Evolutionary conservation across 768 basidiomycete genomes (phyloP), one percentile per base, ranked within the genome.

Genomic region (Lactifluus hygrophoroides): DNA sequence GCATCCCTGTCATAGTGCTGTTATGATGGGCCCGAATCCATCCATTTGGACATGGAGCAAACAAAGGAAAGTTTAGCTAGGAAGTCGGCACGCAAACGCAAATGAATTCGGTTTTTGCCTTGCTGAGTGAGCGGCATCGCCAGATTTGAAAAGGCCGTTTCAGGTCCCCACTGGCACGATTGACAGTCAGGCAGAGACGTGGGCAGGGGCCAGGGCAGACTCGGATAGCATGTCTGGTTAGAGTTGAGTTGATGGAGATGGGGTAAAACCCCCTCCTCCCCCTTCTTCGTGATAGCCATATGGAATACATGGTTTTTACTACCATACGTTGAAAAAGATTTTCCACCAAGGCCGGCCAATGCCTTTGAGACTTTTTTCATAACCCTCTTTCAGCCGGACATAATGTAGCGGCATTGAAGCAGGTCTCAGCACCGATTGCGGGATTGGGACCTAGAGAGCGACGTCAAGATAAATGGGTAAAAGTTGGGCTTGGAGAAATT

Each of bases 311-410:
- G 25, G n/a, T n/a, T 27, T 48, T 14, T 27, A n/a, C 72, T 77
- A 84, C 87, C 88, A 89, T 58, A 89, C 76, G 38, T 81, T 80
- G 64, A 91, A 84, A 69, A 91, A 87, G 43, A 86, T 72, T 69
- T 91, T 89, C 89, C 89, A 91, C 85, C 85, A 84, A 2, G 89
- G 87, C 54, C 89, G 75, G 34, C 79, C 79, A 44, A 89, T 85
- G n/a, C 89, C 89, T 66, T 83, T 74, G 11, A 82, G 79, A 64
- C 85, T 87, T 71, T 85, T 87, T 58, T 88, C 82, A 60, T 85
- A 82, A 5, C 82, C 89, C 64, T 88, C 86, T 1, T 81, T 75
- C 9, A 92, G 78, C 25, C 85, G 80, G 44, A 82, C 76, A 65
- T 92, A 92, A 70, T 92, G 82, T 51, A 76, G 71, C 27, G 88